Evolutionary conservation across 139 green algal species (phyloP).

Genomic region (Trebouxia sp.): DNA sequence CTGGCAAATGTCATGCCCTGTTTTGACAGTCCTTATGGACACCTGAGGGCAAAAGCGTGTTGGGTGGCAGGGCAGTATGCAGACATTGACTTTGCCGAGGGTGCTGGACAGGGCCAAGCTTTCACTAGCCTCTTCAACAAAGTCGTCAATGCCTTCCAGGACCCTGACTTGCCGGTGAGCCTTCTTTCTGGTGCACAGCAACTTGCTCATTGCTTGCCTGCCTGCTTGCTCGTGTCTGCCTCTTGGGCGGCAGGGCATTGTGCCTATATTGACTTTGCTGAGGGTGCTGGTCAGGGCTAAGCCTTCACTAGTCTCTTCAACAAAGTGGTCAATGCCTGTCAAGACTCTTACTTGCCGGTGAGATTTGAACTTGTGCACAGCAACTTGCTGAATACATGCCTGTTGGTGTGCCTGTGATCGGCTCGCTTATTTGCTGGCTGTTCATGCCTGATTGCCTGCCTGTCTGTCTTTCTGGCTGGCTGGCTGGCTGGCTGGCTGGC

Average conservation of each 20-base stretch:
- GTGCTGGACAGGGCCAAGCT: slow-evolving; percentile 51
- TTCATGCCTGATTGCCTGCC: too few species aligned
- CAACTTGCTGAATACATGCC: background rate
- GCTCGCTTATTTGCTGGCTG: too few species aligned
- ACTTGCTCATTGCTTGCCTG: background rate
- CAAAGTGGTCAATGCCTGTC: slow-evolving; percentile 53
- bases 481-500: too few species aligned
- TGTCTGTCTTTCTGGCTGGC: too few species aligned
- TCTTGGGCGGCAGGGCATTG: slow-evolving; percentile 46
- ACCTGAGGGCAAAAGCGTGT: slow-evolving; percentile 90
- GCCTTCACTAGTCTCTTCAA: slow-evolving; percentile 80
- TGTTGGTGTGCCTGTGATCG: background rate
- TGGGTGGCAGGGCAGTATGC: slow-evolving; percentile 86
- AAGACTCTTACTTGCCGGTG: slow-evolving; percentile 88
- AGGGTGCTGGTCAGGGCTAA: slow-evolving; percentile 53
- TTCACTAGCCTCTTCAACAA: slow-evolving; percentile 75
- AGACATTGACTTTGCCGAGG: slow-evolving; percentile 79
- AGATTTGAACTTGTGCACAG: background rate
- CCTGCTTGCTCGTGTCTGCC: background rate
- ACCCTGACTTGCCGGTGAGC: slow-evolving; percentile 87
- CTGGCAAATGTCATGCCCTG: slow-evolving; percentile 74
- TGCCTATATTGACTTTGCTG: slow-evolving; percentile 76
- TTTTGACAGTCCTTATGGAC: slow-evolving; percentile 61
- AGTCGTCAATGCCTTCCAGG: slow-evolving; percentile 61
- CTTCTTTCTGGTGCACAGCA: background rate